phyloP scores from a whole-genome alignment of 2,329 filamentous ascomycete genomes.

The Colletotrichum spaethianum region DNA sequence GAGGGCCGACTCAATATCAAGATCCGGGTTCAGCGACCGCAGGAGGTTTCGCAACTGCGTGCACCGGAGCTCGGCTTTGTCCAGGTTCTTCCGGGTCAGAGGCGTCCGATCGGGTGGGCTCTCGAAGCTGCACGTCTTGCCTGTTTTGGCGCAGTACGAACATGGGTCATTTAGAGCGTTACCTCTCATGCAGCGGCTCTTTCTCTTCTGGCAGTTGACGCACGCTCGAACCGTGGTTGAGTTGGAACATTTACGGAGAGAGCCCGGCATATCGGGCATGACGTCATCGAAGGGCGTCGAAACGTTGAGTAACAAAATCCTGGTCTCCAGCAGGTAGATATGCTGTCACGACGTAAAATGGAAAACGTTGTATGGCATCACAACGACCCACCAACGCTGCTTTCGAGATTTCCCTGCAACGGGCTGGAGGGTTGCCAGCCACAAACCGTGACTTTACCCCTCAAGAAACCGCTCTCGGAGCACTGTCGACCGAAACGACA shows the following conservation, averaged over 20 bases:
- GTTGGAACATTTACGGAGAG: constrained; percentile 1
- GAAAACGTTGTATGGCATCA: background rate
- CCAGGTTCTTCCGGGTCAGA: constrained; percentile 53
- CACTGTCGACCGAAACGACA: constrained; percentile 2
- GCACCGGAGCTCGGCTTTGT: constrained; percentile 49
- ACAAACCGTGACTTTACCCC: constrained; percentile 9
- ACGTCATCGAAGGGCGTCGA: background rate
- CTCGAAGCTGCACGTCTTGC: constrained; percentile 51
- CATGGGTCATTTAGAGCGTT: constrained; percentile 43
- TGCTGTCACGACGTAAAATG: background rate
- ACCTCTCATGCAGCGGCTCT: constrained; percentile 41
- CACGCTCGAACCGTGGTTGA: constrained; percentile 33
- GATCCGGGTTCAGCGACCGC: constrained; percentile 46
- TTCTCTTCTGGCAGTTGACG: constrained; percentile 43
- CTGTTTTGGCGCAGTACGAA: constrained; percentile 48
- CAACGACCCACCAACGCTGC: background rate
- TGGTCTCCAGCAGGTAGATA: background rate
- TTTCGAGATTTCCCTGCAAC: background rate
- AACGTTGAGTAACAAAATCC: too few species aligned
- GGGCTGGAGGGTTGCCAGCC: background rate
- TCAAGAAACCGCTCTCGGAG: constrained; percentile 8
- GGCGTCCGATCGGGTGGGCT: constrained; percentile 52
- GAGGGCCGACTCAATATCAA: constrained; percentile 46
- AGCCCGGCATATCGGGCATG: background rate
- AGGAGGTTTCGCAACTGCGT: constrained; percentile 47